phyloP scores from a whole-genome alignment of 1,139 yeast genomes.

The Pichia sp. region DNA sequence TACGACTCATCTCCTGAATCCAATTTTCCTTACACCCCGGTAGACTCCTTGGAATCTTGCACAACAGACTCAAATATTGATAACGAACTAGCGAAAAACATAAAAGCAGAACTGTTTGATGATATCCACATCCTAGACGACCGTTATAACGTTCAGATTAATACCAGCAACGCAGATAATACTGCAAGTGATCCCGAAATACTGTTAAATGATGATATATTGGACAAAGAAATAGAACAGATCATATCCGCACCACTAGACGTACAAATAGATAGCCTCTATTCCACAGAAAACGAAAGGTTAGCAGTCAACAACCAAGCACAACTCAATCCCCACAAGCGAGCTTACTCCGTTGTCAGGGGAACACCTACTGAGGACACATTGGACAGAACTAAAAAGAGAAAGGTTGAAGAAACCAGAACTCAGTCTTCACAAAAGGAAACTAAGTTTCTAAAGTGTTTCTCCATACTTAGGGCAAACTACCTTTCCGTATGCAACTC shows the following conservation, averaged over 20 bases:
- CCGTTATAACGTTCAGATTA: neutral
- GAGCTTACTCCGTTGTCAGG: neutral
- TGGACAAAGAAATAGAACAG: constrained; percentile 17
- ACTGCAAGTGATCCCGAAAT: neutral
- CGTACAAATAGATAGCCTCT: neutral
- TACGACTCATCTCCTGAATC: constrained; percentile 22
- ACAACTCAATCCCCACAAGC: neutral
- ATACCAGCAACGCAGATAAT: neutral
- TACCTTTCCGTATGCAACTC: constrained; percentile 25
- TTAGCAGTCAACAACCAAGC: neutral
- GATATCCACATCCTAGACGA: neutral
- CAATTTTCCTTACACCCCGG: constrained; percentile 22
- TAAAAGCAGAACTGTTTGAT: constrained; percentile 10
- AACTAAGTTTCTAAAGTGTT: constrained; percentile 22
- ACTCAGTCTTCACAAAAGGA: constrained; percentile 6
- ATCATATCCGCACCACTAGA: constrained; percentile 9
- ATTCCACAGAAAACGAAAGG: neutral
- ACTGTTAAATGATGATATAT: constrained; percentile 11
- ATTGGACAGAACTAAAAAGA: neutral
- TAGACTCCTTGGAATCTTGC: constrained; percentile 20
- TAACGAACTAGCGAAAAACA: constrained; percentile 1
- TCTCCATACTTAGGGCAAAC: constrained; percentile 24
- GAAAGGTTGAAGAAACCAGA: neutral
- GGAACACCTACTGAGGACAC: neutral
- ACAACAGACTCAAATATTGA: constrained; percentile 14